phyloP scores from a whole-genome alignment of 2,329 filamentous ascomycete species.

The Neofusicoccum parvum region DNA sequence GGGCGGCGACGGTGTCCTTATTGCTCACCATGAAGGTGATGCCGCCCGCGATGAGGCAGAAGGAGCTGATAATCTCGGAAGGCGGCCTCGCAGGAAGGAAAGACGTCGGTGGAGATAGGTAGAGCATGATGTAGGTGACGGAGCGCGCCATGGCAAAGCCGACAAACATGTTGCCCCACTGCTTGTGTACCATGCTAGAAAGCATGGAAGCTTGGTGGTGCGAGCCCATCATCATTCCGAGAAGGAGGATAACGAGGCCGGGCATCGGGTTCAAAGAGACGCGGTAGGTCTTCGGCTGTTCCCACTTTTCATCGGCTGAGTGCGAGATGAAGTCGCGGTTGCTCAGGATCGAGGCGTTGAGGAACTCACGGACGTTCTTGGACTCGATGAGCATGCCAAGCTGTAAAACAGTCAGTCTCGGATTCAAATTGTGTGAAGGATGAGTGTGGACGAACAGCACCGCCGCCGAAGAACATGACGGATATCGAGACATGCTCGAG shows the following conservation, averaged over 20 bases:
- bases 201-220: slow-evolving; percentile 84
- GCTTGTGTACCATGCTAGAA: slow-evolving; percentile 88
- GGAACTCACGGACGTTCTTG: slow-evolving; percentile 63
- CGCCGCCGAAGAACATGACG: slow-evolving; percentile 89
- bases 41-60: slow-evolving; percentile 85
- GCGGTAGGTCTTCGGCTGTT: slow-evolving; percentile 66
- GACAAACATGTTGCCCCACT: slow-evolving; percentile 86
- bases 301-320: slow-evolving; percentile 49
- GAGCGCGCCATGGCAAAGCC: slow-evolving; percentile 78
- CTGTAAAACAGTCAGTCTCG: slow-evolving; percentile 29
- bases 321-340: slow-evolving; percentile 41
- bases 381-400: slow-evolving; percentile 85
- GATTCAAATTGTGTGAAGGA: neutral
- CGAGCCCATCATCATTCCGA: slow-evolving; percentile 94
- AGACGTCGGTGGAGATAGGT: slow-evolving; percentile 77
- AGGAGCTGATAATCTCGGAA: slow-evolving; percentile 83
- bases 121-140: slow-evolving; percentile 78
- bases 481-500: slow-evolving; percentile 93
- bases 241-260: slow-evolving; percentile 78
- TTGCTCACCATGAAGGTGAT: slow-evolving; percentile 91
- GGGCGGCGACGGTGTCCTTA: slow-evolving; percentile 73
- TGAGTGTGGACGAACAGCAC: slow-evolving; percentile 63
- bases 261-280: slow-evolving; percentile 88
- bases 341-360: slow-evolving; percentile 56
- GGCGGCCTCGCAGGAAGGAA: slow-evolving; percentile 82